Evolutionary conservation across 2,329 filamentous ascomycete genomes (phyloP).

Genomic region (Fusarium guadeloupense): DNA sequence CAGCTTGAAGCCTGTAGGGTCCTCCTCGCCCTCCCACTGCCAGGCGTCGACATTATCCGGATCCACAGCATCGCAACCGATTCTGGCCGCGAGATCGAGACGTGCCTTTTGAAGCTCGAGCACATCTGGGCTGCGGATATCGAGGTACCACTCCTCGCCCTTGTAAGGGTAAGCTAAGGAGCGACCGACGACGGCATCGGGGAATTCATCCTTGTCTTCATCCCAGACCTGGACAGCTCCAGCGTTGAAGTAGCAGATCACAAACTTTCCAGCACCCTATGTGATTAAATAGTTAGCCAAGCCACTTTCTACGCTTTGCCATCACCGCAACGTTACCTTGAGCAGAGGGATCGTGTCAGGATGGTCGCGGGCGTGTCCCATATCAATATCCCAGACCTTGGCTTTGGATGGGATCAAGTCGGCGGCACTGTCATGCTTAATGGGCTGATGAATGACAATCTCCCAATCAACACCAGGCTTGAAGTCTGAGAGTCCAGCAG

Average conservation of each 20-base stretch:
- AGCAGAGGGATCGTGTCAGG: slow-evolving; percentile 43
- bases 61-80: slow-evolving; percentile 49
- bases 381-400: slow-evolving; percentile 47
- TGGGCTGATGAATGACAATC: slow-evolving; percentile 45
- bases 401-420: slow-evolving; percentile 42
- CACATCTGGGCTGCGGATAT: slow-evolving; percentile 41
- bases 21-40: slow-evolving; percentile 35
- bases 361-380: slow-evolving; percentile 41
- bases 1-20: slow-evolving; percentile 45
- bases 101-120: slow-evolving; percentile 46
- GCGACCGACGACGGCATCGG: slow-evolving; percentile 37
- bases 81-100: slow-evolving; percentile 39
- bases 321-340: slow-evolving; percentile 31
- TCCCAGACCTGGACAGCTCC: slow-evolving; percentile 47
- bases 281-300: neutral
- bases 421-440: slow-evolving; percentile 39
- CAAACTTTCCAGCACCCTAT: slow-evolving; percentile 43
- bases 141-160: slow-evolving; percentile 44
- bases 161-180: slow-evolving; percentile 40
- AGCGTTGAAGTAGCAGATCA: slow-evolving; percentile 49
- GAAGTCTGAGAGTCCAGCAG: slow-evolving; percentile 18
- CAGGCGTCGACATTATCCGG: slow-evolving; percentile 50
- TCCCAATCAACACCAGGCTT: slow-evolving; percentile 46
- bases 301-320: neutral
- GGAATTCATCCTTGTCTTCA: slow-evolving; percentile 40